phyloP scores from a whole-genome alignment of 352 stramenopile genomes.

The Pythium dissimile region DNA sequence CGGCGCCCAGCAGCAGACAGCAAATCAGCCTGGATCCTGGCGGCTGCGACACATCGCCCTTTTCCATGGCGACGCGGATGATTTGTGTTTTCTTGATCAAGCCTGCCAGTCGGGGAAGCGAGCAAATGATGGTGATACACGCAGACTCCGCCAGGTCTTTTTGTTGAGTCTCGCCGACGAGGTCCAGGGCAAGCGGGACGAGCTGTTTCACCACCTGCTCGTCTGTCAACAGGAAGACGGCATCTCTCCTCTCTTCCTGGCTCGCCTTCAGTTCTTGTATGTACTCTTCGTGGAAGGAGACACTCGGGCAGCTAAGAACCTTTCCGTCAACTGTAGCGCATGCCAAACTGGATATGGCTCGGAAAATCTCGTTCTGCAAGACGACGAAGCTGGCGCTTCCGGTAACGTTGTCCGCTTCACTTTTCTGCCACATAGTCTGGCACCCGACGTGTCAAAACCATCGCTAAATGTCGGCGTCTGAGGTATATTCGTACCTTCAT shows the following conservation, averaged over 20 bases:
- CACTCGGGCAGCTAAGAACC: constrained; percentile 48
- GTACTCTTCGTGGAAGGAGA: constrained; percentile 69
- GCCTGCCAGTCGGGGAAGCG: constrained; percentile 49
- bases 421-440: constrained; percentile 53
- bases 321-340: constrained; percentile 71
- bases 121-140: constrained; percentile 53
- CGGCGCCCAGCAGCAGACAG: constrained; percentile 62
- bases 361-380: constrained; percentile 63
- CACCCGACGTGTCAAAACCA: no score
- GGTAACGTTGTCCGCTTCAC: constrained; percentile 46
- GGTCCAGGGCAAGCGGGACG: constrained; percentile 64
- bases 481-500: constrained; percentile 48
- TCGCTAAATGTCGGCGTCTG: not conserved
- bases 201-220: constrained; percentile 77
- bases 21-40: constrained; percentile 77
- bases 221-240: constrained; percentile 65
- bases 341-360: constrained; percentile 46
- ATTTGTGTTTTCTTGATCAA: constrained; percentile 82
- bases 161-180: constrained; percentile 70
- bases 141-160: constrained; percentile 73
- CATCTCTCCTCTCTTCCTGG: constrained; percentile 50
- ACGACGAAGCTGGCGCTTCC: constrained; percentile 7
- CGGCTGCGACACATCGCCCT: constrained; percentile 76
- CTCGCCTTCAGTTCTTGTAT: constrained; percentile 38
- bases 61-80: constrained; percentile 80